These are phyloP conservation scores for Copromyces sp. DNA, from an alignment of 495 filamentous ascomycete species.

Conservation along the genomic window DNA sequence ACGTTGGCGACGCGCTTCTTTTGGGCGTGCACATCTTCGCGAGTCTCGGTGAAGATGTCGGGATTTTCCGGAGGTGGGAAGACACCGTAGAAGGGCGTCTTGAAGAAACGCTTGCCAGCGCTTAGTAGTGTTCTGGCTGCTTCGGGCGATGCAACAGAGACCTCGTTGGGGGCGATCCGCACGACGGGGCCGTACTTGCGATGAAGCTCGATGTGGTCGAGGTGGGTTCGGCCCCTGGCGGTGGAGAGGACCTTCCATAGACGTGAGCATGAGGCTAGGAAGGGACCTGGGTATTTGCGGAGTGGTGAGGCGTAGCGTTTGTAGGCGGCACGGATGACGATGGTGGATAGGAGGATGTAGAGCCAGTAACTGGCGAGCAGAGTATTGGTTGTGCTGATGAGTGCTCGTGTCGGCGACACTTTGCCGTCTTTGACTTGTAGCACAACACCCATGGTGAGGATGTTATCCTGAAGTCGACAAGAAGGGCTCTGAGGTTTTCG, in stretches of 20 bases:
- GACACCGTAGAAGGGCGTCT: conserved; percentile 45
- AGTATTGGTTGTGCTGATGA: conserved; percentile 17
- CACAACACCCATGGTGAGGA: conserved; percentile 19
- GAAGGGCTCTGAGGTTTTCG: not conserved
- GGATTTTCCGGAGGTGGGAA: conserved; percentile 48
- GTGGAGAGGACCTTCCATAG: conserved; percentile 37
- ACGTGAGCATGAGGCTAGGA: conserved; percentile 36
- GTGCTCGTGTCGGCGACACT: conserved; percentile 16
- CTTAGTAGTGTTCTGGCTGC: conserved; percentile 37
- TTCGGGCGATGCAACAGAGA: conserved; percentile 42
- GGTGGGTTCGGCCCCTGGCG: conserved; percentile 29
- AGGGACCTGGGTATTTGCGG: conserved; percentile 39
- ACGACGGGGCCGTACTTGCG: conserved; percentile 46
- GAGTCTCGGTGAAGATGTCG: conserved; percentile 48
- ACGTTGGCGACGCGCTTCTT: conserved; percentile 48
- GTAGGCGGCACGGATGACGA: conserved; percentile 25
- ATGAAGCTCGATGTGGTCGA: conserved; percentile 39
- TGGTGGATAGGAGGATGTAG: conserved; percentile 19
- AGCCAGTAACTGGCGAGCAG: conserved; percentile 29
- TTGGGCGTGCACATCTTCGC: conserved; percentile 43
- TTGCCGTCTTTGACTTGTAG: conserved; percentile 20
- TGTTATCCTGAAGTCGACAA: not conserved
- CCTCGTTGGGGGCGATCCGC: conserved; percentile 45
- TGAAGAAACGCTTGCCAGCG: conserved; percentile 45
- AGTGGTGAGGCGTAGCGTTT: conserved; percentile 37